Conservation (phyloP, 106 monocot genomes). For the Dendrobium nobile region DNA sequence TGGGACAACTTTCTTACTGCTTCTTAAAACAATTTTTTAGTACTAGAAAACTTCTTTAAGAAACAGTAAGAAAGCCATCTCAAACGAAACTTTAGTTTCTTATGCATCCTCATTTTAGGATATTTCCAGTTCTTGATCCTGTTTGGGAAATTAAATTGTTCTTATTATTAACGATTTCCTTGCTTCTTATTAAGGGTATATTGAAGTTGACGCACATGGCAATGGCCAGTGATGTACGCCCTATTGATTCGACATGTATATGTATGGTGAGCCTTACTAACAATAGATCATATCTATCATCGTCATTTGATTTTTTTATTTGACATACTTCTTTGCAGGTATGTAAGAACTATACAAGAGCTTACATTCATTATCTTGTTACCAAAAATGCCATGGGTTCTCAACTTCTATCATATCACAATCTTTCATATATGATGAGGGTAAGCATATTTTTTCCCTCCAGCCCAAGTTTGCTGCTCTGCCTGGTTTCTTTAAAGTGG, state of each 20-base stretch:
- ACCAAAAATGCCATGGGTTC: slow-evolving; percentile 97
- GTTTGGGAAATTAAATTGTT: neutral
- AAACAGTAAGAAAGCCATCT: too few relatives aligned
- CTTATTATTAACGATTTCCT: neutral
- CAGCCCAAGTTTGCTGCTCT: neutral
- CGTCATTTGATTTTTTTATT: neutral
- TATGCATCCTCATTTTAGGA: too few relatives aligned
- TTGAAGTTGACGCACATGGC: slow-evolving; percentile 81
- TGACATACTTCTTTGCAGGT: slow-evolving; percentile 40
- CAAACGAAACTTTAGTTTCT: too few relatives aligned
- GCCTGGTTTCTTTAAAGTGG: neutral
- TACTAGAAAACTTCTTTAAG: too few relatives aligned
- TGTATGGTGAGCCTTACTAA: slow-evolving; percentile 61
- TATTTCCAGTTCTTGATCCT: too few relatives aligned
- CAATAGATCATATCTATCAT: neutral
- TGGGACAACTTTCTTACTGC: too few relatives aligned
- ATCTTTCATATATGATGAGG: slow-evolving; percentile 95
- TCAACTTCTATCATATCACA: slow-evolving; percentile 91
- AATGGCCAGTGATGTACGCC: slow-evolving; percentile 85
- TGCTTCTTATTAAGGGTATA: slow-evolving; percentile 48
- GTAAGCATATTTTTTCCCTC: slow-evolving; percentile 29
- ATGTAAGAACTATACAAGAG: slow-evolving; percentile 87
- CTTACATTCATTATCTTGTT: slow-evolving; percentile 88
- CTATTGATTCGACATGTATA: slow-evolving; percentile 80
- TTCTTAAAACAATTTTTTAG: too few relatives aligned